Evolutionary conservation across 2,329 filamentous ascomycete genomes (phyloP).

Genomic region (Apiospora malaysiana): DNA sequence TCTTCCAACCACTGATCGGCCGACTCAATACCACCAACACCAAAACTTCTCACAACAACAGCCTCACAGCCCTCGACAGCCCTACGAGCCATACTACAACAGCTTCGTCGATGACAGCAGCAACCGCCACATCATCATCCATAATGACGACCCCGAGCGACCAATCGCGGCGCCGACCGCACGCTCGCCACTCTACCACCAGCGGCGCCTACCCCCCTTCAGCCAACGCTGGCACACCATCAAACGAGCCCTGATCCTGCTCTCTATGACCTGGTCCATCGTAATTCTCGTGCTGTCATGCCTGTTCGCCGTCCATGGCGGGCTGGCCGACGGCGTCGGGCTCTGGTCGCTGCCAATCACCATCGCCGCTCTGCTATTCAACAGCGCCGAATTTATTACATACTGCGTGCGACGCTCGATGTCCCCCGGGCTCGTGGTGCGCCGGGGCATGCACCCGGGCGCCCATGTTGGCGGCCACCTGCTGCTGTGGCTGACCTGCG

Average conservation of each 20-base stretch:
- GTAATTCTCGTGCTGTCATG: slow-evolving; percentile 34
- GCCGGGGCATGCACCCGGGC: slow-evolving; percentile 40
- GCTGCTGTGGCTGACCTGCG: slow-evolving; percentile 34
- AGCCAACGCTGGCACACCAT: slow-evolving; percentile 32
- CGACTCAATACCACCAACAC: not conserved
- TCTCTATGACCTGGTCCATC: slow-evolving; percentile 31
- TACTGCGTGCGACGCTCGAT: slow-evolving; percentile 31
- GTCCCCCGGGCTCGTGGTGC: slow-evolving; percentile 17
- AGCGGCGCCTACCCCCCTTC: slow-evolving; percentile 28
- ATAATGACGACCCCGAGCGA: not conserved
- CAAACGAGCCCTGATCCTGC: slow-evolving; percentile 33
- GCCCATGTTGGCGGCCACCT: slow-evolving; percentile 39
- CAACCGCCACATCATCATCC: not conserved
- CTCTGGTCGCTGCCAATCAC: slow-evolving; percentile 33
- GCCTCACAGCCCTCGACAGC: not conserved
- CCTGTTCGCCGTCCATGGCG: slow-evolving; percentile 28
- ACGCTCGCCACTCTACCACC: not conserved
- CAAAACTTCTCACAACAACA: not conserved
- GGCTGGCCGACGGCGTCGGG: slow-evolving; percentile 21
- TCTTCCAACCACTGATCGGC: not conserved
- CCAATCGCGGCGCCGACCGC: not conserved
- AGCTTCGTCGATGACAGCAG: slow-evolving; percentile 13
- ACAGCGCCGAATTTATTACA: slow-evolving; percentile 38
- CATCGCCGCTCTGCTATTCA: slow-evolving; percentile 36
- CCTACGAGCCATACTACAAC: not conserved